Percentiles rank a stretch among this genome's conserved stretches.
Conservation (phyloP, 768 basidiomycete genomes). For the Royoungia palumana region DNA sequence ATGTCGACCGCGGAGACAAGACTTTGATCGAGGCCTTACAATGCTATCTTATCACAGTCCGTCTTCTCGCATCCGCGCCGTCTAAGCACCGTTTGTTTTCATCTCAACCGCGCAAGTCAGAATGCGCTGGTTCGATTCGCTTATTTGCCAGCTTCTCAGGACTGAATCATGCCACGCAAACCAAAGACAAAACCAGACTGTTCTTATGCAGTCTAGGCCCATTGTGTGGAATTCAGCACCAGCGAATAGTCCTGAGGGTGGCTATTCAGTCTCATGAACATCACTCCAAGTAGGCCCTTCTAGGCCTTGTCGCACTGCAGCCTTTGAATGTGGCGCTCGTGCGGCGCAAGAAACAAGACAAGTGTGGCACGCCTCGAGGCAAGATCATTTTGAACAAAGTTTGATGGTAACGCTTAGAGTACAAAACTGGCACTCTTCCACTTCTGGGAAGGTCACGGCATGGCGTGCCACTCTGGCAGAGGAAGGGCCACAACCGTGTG, state of each 20-base stretch:
- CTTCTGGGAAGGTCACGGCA: constrained; percentile 11
- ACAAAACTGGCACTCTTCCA: constrained; percentile 5
- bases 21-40: constrained; percentile 13
- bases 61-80: constrained; percentile 14
- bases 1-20: constrained; percentile 18
- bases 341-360: constrained; percentile 12
- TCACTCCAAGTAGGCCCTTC: neutral
- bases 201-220: too few species aligned
- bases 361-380: constrained; percentile 25
- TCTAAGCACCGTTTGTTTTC: constrained; percentile 15
- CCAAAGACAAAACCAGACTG: too few species aligned
- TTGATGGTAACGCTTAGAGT: constrained; percentile 19
- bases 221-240: constrained; percentile 20
- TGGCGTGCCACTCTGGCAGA: constrained; percentile 2
- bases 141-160: neutral
- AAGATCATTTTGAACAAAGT: constrained; percentile 13
- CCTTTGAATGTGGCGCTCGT: constrained; percentile 14
- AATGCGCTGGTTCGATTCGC: constrained; percentile 8
- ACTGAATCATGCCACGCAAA: neutral
- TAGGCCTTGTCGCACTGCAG: neutral
- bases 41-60: constrained; percentile 26
- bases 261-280: neutral
- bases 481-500: neutral
- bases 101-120: neutral
- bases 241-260: constrained; percentile 12